A percentile compares a stretch with the other conserved stretches of the same genome.
These are phyloP conservation scores for Tylopilus intermedius DNA, from an alignment of 768 basidiomycete genomes.

Conservation along the genomic window DNA sequence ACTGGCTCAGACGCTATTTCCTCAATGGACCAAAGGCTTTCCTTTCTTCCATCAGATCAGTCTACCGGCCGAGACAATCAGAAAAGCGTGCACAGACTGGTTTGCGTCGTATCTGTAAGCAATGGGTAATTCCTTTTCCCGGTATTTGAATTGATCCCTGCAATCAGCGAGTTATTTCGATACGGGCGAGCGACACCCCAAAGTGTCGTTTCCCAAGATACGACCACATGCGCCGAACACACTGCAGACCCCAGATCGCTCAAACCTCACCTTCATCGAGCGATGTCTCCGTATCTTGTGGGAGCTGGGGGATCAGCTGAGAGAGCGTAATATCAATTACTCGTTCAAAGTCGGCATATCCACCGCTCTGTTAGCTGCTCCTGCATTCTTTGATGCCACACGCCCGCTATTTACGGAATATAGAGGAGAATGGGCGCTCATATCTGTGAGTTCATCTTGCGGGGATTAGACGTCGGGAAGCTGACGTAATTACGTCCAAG, in stretches of 20 bases:
- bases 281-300: constrained; percentile 67
- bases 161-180: constrained; percentile 49
- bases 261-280: constrained; percentile 55
- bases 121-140: neutral
- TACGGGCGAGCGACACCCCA: constrained; percentile 42
- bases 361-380: constrained; percentile 74
- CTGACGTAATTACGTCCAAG: constrained; percentile 31
- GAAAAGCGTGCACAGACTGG: constrained; percentile 18
- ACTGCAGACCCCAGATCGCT: constrained; percentile 67
- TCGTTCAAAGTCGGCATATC: constrained; percentile 85
- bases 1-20: constrained; percentile 40
- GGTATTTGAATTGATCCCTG: constrained; percentile 6
- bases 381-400: constrained; percentile 81
- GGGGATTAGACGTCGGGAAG: constrained; percentile 12
- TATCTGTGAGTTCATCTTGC: constrained; percentile 56
- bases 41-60: constrained; percentile 19
- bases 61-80: constrained; percentile 10
- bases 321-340: constrained; percentile 77
- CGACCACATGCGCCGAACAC: constrained; percentile 82
- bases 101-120: constrained; percentile 43
- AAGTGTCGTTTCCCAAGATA: constrained; percentile 75
- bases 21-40: constrained; percentile 21
- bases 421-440: constrained; percentile 92
- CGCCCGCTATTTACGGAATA: constrained; percentile 75
- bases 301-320: constrained; percentile 59